Evolutionary conservation across 2,329 filamentous ascomycete species (phyloP).

Genomic region (Diplodia seriata): DNA sequence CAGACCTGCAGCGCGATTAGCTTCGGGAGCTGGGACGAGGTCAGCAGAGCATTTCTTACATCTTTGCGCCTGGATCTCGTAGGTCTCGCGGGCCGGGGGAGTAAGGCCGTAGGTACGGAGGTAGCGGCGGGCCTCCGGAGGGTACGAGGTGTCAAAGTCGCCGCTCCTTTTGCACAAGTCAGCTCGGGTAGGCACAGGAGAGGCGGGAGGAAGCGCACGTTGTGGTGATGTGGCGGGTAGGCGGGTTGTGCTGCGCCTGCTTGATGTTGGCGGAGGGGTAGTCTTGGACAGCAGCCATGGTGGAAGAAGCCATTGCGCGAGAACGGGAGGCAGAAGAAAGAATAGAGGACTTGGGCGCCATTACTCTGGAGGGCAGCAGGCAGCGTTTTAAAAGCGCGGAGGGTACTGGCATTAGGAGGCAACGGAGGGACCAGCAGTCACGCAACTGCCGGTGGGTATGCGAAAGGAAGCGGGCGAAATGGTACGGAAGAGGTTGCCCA

Average conservation of each 20-base stretch:
- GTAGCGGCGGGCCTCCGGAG: slow-evolving; percentile 57
- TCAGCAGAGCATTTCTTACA: slow-evolving; percentile 47
- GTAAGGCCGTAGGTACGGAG: slow-evolving; percentile 61
- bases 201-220: slow-evolving; percentile 40
- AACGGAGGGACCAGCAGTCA: slow-evolving; percentile 27
- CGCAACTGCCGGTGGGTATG: slow-evolving; percentile 30
- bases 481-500: slow-evolving; percentile 28
- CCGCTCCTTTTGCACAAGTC: slow-evolving; percentile 44
- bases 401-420: slow-evolving; percentile 18
- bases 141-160: slow-evolving; percentile 59
- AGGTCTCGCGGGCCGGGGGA: slow-evolving; percentile 59
- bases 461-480: slow-evolving; percentile 16
- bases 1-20: slow-evolving; percentile 60
- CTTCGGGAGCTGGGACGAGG: slow-evolving; percentile 32
- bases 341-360: slow-evolving; percentile 20
- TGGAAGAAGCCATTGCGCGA: slow-evolving; percentile 28
- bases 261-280: slow-evolving; percentile 45
- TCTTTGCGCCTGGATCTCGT: slow-evolving; percentile 58
- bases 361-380: slow-evolving; percentile 16
- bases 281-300: slow-evolving; percentile 32
- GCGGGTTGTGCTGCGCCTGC: slow-evolving; percentile 42
- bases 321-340: background rate
- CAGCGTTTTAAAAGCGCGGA: slow-evolving; percentile 26
- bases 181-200: background rate
- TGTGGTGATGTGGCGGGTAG: slow-evolving; percentile 48